These are phyloP conservation scores for Cryptosporidium sp. DNA, from an alignment of 169 alveolate species.

Conservation along the genomic window DNA sequence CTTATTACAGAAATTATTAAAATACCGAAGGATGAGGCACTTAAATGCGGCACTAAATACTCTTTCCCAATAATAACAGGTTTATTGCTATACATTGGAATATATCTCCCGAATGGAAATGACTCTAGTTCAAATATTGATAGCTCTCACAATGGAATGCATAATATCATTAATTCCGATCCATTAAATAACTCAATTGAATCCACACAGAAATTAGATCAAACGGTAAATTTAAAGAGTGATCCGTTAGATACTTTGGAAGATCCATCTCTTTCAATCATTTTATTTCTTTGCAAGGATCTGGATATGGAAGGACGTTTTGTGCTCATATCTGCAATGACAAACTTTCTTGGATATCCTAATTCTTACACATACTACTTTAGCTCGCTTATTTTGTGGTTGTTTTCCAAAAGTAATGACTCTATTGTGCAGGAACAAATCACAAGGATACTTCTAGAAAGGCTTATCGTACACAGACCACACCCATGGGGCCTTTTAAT, in stretches of 20 bases:
- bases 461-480: constrained; percentile 92
- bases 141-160: not conserved
- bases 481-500: constrained; percentile 98
- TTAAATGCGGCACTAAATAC: constrained; percentile 51
- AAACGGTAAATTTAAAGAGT: not conserved
- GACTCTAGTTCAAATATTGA: constrained; percentile 35
- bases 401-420: constrained; percentile 89
- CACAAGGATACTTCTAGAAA: constrained; percentile 90
- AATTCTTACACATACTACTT: constrained; percentile 94
- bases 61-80: constrained; percentile 58
- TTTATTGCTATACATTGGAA: constrained; percentile 63
- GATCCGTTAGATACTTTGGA: constrained; percentile 1
- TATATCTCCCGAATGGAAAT: constrained; percentile 55
- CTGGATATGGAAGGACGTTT: constrained; percentile 88
- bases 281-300: constrained; percentile 81
- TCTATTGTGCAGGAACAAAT: constrained; percentile 91
- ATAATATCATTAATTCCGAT: not conserved
- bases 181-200: not conserved
- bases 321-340: constrained; percentile 90
- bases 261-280: constrained; percentile 83
- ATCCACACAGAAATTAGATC: constrained; percentile 19
- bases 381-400: constrained; percentile 87
- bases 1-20: constrained; percentile 38
- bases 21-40: constrained; percentile 59
- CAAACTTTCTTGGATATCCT: constrained; percentile 96